These are phyloP conservation scores for Naegleria gruberi DNA, from an alignment of 208 protist species.

Conservation along the genomic window DNA sequence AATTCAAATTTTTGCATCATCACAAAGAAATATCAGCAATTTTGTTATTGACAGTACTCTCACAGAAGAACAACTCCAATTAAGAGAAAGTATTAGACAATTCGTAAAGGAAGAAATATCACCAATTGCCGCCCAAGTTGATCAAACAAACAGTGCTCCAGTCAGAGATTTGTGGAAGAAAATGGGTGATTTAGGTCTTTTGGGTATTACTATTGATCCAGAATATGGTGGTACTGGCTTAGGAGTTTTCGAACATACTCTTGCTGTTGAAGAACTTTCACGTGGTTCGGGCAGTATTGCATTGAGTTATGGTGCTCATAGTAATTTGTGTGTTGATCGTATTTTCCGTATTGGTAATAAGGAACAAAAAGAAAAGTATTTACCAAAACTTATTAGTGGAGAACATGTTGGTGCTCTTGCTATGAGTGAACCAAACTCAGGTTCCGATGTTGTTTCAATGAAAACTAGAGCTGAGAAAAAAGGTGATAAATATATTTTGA, in stretches of 20 bases:
- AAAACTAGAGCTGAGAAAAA: constrained; percentile 65
- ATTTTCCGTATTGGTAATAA: constrained; percentile 67
- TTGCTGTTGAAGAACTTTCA: constrained; percentile 59
- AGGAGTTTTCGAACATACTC: constrained; percentile 61
- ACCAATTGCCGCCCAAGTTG: neutral
- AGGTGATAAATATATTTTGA: constrained; percentile 68
- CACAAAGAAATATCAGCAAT: neutral
- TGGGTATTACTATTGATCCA: constrained; percentile 85
- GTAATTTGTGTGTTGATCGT: constrained; percentile 71
- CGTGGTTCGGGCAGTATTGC: constrained; percentile 59
- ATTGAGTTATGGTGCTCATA: constrained; percentile 62
- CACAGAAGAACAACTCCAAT: neutral
- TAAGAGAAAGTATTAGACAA: neutral
- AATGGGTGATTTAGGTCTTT: constrained; percentile 78
- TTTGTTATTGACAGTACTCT: neutral
- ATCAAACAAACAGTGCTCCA: constrained; percentile 23
- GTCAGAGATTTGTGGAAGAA: constrained; percentile 71
- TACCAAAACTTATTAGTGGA: constrained; percentile 77
- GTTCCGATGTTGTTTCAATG: constrained; percentile 91
- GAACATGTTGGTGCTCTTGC: constrained; percentile 88
- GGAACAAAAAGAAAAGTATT: constrained; percentile 75
- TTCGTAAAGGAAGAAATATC: constrained; percentile 13
- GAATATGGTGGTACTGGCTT: constrained; percentile 75
- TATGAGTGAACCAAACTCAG: constrained; percentile 79
- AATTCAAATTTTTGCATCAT: too few relatives aligned